phyloP scores from a whole-genome alignment of 352 stramenopile species.

The Nothophytophthora sp. region DNA sequence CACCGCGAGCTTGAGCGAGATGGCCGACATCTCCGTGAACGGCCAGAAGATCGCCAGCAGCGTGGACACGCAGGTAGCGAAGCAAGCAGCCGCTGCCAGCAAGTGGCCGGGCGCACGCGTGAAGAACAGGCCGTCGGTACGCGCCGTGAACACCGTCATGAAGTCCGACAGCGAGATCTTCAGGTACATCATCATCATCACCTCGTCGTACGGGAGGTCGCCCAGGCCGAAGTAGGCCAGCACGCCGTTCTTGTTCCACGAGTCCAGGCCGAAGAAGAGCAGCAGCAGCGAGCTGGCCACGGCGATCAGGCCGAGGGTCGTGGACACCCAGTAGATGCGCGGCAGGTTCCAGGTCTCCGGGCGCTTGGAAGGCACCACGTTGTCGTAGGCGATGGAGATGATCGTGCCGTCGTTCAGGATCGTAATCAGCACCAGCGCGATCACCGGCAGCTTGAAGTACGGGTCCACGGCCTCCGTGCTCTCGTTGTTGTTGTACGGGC shows the following conservation, averaged over 20 bases:
- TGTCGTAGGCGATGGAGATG: slow-evolving; percentile 91
- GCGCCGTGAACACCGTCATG: slow-evolving; percentile 91
- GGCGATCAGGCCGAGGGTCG: slow-evolving; percentile 70
- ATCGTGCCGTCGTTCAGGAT: slow-evolving; percentile 95
- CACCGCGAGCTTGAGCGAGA: slow-evolving; percentile 65
- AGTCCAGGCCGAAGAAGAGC: slow-evolving; percentile 83
- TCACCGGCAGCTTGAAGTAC: slow-evolving; percentile 93
- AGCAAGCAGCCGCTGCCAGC: slow-evolving; percentile 68
- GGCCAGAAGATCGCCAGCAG: slow-evolving; percentile 87
- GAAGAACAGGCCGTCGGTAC: slow-evolving; percentile 86
- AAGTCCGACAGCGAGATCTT: slow-evolving; percentile 95
- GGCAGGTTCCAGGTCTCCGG: slow-evolving; percentile 77
- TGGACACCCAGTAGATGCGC: slow-evolving; percentile 60
- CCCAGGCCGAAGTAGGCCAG: slow-evolving; percentile 60
- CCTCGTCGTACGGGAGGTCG: slow-evolving; percentile 86
- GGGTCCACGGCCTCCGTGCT: slow-evolving; percentile 51
- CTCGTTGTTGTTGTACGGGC: slow-evolving; percentile 50
- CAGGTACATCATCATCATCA: slow-evolving; percentile 94
- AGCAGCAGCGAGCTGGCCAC: slow-evolving; percentile 85
- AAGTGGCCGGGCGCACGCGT: slow-evolving; percentile 67
- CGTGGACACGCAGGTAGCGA: slow-evolving; percentile 82
- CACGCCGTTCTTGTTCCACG: slow-evolving; percentile 73
- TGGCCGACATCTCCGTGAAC: slow-evolving; percentile 73
- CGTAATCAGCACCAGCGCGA: slow-evolving; percentile 94
- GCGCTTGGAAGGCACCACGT: slow-evolving; percentile 67